Base-by-base conservation (phyloP, 441 rosid genomes). In the Viola pubescens region DNA sequence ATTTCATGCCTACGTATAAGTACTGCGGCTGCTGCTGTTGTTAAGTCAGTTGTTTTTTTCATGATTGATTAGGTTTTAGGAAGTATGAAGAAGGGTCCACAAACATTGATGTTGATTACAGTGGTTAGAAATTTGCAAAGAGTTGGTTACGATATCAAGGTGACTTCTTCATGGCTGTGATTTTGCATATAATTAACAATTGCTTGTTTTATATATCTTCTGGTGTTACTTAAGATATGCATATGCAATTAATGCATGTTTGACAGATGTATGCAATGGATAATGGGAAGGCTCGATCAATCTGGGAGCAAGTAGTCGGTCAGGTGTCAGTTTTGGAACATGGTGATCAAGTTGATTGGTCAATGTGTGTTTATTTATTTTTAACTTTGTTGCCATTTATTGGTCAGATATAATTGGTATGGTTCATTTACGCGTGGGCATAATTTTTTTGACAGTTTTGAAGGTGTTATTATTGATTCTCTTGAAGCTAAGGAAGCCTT, bases 61-160 rank as follows among this genome's bases (percentile, higher is more conserved):
- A 34, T 37, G 37, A 41, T 59, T 54, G 52, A 52, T 53, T 94
- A 94, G 97, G 69, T 94, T 68, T 63, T 91, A 66, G 97, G 94
- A 63, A 87, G 77, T 65, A 76, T 86, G 86, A 81, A 70, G 76
- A 84, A 73, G 69, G 88, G 82, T 73, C 79, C 97, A 12, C 82
- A 66, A 48, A 75, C 90, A 13, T 70, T 94, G 73, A 77, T 94
- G 94, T 75, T 94, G 70, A 63, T 85, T 72, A 80, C 97, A 6
- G 77, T 94, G 63, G 75, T 81, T 73, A 85, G 80, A 85, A 94
- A 86, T 79, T 86, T 91, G 19, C 89, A 76, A 72, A 76, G 76
- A 64, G 82, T 94, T 75, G 99, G 97, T 50, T 94, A 94, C 68
- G 70, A 63, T 5, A 71, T 91, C 61, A 75, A 84, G 99, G 99